phyloP scores from a whole-genome alignment of 2,329 filamentous ascomycete genomes.

The Sarocladium strictum region DNA sequence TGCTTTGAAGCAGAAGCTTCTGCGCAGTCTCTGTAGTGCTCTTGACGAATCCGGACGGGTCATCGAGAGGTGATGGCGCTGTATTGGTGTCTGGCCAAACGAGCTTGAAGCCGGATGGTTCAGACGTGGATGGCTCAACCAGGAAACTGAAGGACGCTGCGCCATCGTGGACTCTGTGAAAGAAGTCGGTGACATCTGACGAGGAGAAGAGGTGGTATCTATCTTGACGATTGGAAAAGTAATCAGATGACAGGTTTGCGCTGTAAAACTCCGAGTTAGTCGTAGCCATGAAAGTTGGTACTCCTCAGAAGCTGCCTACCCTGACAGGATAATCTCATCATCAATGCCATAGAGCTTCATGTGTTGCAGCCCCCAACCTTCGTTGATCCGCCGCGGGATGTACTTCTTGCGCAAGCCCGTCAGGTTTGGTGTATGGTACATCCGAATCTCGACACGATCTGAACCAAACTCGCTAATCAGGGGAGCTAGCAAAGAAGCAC shows the following conservation, averaged over 20 bases:
- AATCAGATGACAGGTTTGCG: slow-evolving; percentile 87
- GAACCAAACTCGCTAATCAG: slow-evolving; percentile 79
- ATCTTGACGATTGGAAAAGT: slow-evolving; percentile 94
- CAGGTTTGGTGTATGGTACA: slow-evolving; percentile 97
- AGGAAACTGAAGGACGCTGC: slow-evolving; percentile 78
- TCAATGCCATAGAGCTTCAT: slow-evolving; percentile 98
- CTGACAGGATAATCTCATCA: slow-evolving; percentile 91
- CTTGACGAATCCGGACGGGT: slow-evolving; percentile 63
- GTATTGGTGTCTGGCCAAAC: slow-evolving; percentile 73
- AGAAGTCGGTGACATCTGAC: slow-evolving; percentile 74
- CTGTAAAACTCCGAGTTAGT: slow-evolving; percentile 24
- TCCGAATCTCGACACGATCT: slow-evolving; percentile 82
- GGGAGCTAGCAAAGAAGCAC: slow-evolving; percentile 79
- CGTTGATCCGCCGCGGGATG: slow-evolving; percentile 86
- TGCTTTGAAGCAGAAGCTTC: slow-evolving; percentile 54
- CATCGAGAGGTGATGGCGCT: slow-evolving; percentile 66
- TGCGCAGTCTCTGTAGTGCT: slow-evolving; percentile 65
- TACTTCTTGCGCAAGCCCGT: slow-evolving; percentile 79
- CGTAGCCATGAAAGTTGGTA: no score
- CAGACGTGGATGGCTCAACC: slow-evolving; percentile 55
- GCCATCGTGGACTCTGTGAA: slow-evolving; percentile 67
- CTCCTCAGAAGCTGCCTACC: slow-evolving; percentile 41
- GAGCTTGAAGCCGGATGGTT: slow-evolving; percentile 52
- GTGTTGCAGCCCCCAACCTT: slow-evolving; percentile 96
- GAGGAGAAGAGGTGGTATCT: slow-evolving; percentile 89